Percentiles rank a stretch among this genome's conserved stretches.
phyloP scores from a whole-genome alignment of 2,329 filamentous ascomycete genomes.

The Exophiala mesophila region DNA sequence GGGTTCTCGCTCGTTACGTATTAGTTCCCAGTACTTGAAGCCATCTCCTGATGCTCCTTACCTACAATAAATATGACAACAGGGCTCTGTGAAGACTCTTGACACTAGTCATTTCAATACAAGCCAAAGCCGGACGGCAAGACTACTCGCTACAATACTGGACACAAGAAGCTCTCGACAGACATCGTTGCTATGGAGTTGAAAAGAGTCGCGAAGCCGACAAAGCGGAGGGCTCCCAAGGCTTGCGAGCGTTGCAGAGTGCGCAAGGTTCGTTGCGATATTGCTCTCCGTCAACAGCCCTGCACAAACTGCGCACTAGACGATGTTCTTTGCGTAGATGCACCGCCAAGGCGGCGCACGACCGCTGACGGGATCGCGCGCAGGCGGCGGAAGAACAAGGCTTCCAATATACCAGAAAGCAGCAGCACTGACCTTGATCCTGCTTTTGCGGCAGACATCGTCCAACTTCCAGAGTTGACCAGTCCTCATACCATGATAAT shows the following conservation, averaged over 20 bases:
- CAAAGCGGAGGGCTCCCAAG: neutral
- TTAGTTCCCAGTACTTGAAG: no score
- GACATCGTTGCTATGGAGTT: neutral
- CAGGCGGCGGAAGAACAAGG: neutral
- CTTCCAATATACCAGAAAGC: neutral
- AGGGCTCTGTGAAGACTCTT: no score
- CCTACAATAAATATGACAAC: no score
- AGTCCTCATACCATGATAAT: neutral
- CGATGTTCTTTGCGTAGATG: slow-evolving; percentile 7
- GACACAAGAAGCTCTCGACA: no score
- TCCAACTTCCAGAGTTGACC: neutral
- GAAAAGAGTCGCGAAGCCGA: neutral
- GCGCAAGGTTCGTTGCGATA: slow-evolving; percentile 3
- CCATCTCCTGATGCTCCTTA: no score
- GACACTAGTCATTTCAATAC: no score
- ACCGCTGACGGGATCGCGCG: neutral
- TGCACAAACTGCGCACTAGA: slow-evolving; percentile 13
- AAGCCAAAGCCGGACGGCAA: no score
- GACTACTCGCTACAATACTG: no score
- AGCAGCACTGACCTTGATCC: neutral
- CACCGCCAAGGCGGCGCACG: neutral
- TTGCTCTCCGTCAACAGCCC: neutral
- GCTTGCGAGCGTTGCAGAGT: slow-evolving; percentile 1
- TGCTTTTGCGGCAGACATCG: neutral
- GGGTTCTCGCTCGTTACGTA: no score